phyloP scores from a whole-genome alignment of 208 protist genomes.

The Acanthamoeba lenticulata region DNA sequence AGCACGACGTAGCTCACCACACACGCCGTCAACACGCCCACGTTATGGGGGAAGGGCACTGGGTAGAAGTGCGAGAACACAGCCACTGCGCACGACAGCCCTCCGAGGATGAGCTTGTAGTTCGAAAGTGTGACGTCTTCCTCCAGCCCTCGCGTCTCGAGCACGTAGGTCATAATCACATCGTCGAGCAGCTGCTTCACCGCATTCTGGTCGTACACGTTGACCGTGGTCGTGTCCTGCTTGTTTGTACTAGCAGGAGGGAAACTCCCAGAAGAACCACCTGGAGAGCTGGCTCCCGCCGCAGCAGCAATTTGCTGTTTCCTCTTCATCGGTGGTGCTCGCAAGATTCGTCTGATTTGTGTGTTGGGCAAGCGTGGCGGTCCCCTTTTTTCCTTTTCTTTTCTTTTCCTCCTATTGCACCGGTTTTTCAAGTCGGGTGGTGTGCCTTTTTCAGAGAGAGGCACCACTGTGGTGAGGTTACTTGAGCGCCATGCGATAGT shows the following conservation, averaged over 20 bases:
- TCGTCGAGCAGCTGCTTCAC: conserved; percentile 64
- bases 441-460: neutral
- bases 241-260: neutral
- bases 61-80: conserved; percentile 49
- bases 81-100: conserved; percentile 9
- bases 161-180: conserved; percentile 46
- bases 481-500: no score
- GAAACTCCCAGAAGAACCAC: no score
- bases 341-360: no score
- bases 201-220: conserved; percentile 57
- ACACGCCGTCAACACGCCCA: conserved; percentile 1
- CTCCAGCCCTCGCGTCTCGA: neutral
- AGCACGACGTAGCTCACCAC: conserved; percentile 51
- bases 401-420: neutral
- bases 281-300: no score
- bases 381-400: neutral
- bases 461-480: neutral
- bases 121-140: conserved; percentile 39
- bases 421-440: no score
- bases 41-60: conserved; percentile 41
- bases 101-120: conserved; percentile 34
- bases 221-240: neutral
- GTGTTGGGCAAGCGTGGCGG: neutral
- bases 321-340: neutral
- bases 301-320: no score